These are phyloP conservation scores for Panus rudis DNA, from an alignment of 768 basidiomycete species.

Conservation along the genomic window DNA sequence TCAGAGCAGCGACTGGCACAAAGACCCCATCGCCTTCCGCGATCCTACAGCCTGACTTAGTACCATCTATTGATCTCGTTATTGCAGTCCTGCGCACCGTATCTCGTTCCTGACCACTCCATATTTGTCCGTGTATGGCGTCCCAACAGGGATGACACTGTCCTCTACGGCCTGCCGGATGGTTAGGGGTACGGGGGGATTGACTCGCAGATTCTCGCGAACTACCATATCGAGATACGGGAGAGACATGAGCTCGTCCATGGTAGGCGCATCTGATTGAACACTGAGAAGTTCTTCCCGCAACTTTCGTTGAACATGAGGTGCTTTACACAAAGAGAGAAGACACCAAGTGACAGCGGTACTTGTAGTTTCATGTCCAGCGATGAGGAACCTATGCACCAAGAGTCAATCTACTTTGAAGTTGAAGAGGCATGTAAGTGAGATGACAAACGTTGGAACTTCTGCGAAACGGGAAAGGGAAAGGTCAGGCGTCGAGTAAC, in stretches of 20 bases:
- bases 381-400: slow-evolving; percentile 13
- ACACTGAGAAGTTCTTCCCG: slow-evolving; percentile 27
- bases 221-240: slow-evolving; percentile 46
- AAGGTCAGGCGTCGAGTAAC: not conserved
- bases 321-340: slow-evolving; percentile 26
- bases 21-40: slow-evolving; percentile 17
- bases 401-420: not conserved
- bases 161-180: slow-evolving; percentile 38
- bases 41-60: slow-evolving; percentile 27
- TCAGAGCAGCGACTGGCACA: slow-evolving; percentile 50
- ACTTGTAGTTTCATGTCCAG: slow-evolving; percentile 25
- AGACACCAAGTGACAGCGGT: slow-evolving; percentile 24
- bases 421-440: not conserved
- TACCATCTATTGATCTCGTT: slow-evolving; percentile 34
- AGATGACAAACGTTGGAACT: slow-evolving; percentile 6
- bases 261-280: slow-evolving; percentile 3
- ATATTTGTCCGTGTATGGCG: slow-evolving; percentile 19
- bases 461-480: not conserved
- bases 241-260: slow-evolving; percentile 20
- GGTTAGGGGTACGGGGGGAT: slow-evolving; percentile 42
- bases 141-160: slow-evolving; percentile 46
- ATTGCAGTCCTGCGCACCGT: slow-evolving; percentile 18
- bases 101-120: slow-evolving; percentile 13
- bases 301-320: slow-evolving; percentile 28
- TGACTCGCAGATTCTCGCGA: slow-evolving; percentile 32